A percentile compares a stretch with the other conserved stretches of the same genome.
Evolutionary conservation across 2,329 filamentous ascomycete species (phyloP).

Genomic region (Monosporascus sp.): DNA sequence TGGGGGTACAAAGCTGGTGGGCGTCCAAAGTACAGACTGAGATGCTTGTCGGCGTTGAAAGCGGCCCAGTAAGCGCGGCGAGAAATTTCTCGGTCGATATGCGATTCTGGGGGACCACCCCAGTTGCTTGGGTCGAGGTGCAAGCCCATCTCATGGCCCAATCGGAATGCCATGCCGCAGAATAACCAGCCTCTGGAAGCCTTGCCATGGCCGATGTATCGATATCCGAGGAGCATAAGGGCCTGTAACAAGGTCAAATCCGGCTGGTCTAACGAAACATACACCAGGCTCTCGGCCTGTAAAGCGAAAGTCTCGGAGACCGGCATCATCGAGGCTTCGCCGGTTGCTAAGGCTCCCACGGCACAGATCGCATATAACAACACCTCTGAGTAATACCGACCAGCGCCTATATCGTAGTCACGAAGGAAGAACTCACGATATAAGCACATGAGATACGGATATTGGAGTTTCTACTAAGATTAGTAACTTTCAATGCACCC

Average conservation of each 20-base stretch:
- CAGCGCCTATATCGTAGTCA: conserved; percentile 41
- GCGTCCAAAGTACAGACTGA: conserved; percentile 46
- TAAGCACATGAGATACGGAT: conserved; percentile 44
- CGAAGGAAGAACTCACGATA: conserved; percentile 47
- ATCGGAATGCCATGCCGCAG: conserved; percentile 46
- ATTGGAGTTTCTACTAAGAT: conserved; percentile 30
- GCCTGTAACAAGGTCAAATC: conserved; percentile 43
- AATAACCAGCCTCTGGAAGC: conserved; percentile 47
- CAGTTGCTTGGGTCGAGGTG: conserved; percentile 48
- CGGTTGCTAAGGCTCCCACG: conserved; percentile 41
- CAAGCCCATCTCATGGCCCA: conserved; percentile 47
- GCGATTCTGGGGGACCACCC: conserved; percentile 33
- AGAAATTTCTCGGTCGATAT: conserved; percentile 41
- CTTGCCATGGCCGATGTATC: conserved; percentile 42
- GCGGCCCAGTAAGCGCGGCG: conserved; percentile 46
- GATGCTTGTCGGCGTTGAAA: conserved; percentile 45
- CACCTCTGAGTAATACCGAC: conserved; percentile 45
- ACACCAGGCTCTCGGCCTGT: conserved; percentile 40
- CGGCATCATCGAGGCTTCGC: conserved; percentile 28
- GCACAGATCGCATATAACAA: conserved; percentile 45
- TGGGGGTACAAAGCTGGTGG: conserved; percentile 44
- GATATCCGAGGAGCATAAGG: conserved; percentile 39
- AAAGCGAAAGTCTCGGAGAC: conserved; percentile 39
- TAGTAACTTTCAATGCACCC: neutral
- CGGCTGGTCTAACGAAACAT: conserved; percentile 38